Evolutionary conservation across 441 rosid genomes (phyloP).

Genomic region (Euphorbia schlechtendalii): DNA sequence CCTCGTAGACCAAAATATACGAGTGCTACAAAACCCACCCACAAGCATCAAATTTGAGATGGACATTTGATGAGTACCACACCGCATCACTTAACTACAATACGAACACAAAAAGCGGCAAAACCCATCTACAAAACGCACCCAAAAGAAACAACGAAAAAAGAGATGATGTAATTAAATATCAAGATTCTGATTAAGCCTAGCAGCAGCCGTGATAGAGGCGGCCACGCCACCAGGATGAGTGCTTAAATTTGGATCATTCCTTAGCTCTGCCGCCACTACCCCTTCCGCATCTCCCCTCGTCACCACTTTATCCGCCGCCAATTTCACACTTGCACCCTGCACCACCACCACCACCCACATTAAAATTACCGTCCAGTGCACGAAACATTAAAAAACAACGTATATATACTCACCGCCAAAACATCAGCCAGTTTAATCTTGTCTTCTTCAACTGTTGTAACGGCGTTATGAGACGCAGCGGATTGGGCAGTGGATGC

Average conservation of each 20-base stretch:
- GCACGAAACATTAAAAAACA: too few relatives aligned
- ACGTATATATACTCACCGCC: slow-evolving; percentile 24
- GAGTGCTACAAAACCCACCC: too few relatives aligned
- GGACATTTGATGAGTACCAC: too few relatives aligned
- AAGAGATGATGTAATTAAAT: background rate
- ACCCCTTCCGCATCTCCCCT: slow-evolving; percentile 63
- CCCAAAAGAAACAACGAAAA: background rate
- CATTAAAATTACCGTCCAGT: too few relatives aligned
- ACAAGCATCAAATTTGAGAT: too few relatives aligned
- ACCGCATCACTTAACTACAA: too few relatives aligned
- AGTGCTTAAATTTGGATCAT: slow-evolving; percentile 34
- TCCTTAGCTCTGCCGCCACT: slow-evolving; percentile 53
- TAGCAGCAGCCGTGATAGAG: slow-evolving; percentile 59
- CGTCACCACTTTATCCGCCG: slow-evolving; percentile 52
- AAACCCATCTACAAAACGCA: background rate
- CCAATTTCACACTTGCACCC: slow-evolving; percentile 48
- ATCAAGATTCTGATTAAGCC: slow-evolving; percentile 36
- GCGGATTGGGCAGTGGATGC: slow-evolving; percentile 68
- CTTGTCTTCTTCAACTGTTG: slow-evolving; percentile 36
- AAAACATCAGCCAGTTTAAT: slow-evolving; percentile 45
- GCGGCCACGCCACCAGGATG: slow-evolving; percentile 65
- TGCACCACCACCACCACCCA: background rate
- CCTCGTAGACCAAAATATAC: too few relatives aligned
- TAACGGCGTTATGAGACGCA: slow-evolving; percentile 39
- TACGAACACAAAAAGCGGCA: too few relatives aligned